A percentile compares a stretch with the other conserved stretches of the same genome.
These are phyloP conservation scores for Tolypocladium ovalisporum DNA, from an alignment of 2,329 filamentous ascomycete species.

Conservation along the genomic window DNA sequence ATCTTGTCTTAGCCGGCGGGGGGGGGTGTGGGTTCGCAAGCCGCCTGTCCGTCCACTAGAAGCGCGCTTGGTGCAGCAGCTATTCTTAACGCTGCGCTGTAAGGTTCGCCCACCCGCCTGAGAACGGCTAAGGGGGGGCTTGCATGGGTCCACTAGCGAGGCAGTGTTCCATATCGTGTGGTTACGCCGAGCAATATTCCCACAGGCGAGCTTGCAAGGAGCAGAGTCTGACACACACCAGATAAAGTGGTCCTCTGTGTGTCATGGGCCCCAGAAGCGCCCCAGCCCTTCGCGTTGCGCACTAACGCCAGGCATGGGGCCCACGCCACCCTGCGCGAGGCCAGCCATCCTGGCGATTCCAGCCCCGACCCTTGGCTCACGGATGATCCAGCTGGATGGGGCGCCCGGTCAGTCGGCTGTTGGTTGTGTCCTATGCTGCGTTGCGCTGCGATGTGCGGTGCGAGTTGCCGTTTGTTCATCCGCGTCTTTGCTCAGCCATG, in stretches of 20 bases:
- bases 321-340: conserved; percentile 7
- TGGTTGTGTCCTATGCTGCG: not conserved
- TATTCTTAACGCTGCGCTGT: conserved; percentile 30
- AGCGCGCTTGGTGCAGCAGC: conserved; percentile 24
- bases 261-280: conserved; percentile 12
- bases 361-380: conserved; percentile 3
- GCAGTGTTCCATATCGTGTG: conserved; percentile 21
- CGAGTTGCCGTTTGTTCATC: not conserved
- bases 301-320: conserved; percentile 13
- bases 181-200: conserved; percentile 40
- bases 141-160: conserved; percentile 15
- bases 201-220: conserved; percentile 25
- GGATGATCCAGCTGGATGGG: not conserved
- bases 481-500: not conserved
- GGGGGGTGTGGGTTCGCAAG: conserved; percentile 7
- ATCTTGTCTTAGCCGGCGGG: conserved; percentile 20
- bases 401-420: not conserved
- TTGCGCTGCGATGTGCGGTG: not conserved
- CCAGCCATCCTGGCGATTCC: conserved; percentile 6
- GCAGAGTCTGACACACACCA: conserved; percentile 35
- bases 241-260: conserved; percentile 28
- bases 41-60: not conserved
- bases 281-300: conserved; percentile 15
- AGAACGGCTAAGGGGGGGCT: conserved; percentile 3
- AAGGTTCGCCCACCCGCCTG: conserved; percentile 22